These are phyloP conservation scores for Rhizopus stolonifer DNA, from an alignment of 371 early-diverging fungal species.

Conservation along the genomic window DNA sequence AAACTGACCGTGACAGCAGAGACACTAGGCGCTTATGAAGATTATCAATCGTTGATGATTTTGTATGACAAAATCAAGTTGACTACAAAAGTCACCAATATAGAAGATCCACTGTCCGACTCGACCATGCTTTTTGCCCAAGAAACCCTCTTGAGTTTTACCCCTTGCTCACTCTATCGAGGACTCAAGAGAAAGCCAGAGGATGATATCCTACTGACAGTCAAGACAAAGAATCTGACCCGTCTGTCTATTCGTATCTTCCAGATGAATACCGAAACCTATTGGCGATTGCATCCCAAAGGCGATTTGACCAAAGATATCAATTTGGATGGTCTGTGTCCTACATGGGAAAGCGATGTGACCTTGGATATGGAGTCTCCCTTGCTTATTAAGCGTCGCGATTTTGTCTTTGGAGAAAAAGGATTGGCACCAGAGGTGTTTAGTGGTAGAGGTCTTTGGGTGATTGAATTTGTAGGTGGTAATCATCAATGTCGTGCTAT, in stretches of 20 bases:
- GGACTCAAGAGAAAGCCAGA: constrained; percentile 16
- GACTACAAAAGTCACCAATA: not conserved
- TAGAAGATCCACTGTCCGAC: too few species aligned
- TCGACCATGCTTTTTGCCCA: constrained; percentile 1
- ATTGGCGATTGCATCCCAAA: constrained; percentile 26
- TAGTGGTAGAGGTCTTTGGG: constrained; percentile 46
- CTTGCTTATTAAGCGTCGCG: constrained; percentile 10
- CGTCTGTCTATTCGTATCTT: constrained; percentile 41
- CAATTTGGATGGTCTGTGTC: constrained; percentile 41
- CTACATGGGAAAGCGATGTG: constrained; percentile 37
- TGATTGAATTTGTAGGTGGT: constrained; percentile 48
- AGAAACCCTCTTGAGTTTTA: constrained; percentile 21
- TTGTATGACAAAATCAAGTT: constrained; percentile 23
- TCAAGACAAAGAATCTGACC: constrained; percentile 36
- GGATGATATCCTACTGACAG: constrained; percentile 16
- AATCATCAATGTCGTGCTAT: constrained; percentile 38
- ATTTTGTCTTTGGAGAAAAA: constrained; percentile 24
- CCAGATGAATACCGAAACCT: constrained; percentile 39
- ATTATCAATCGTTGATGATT: constrained; percentile 16
- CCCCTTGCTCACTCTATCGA: constrained; percentile 10
- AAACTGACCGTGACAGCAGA: constrained; percentile 18
- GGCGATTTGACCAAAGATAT: constrained; percentile 14
- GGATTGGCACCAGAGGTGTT: constrained; percentile 30
- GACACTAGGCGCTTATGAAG: constrained; percentile 15
- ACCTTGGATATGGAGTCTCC: constrained; percentile 23